A percentile compares a stretch with the other conserved stretches of the same genome.
Evolutionary conservation across 352 stramenopile species (phyloP).

Genomic region (Pythium grandisporangium): DNA sequence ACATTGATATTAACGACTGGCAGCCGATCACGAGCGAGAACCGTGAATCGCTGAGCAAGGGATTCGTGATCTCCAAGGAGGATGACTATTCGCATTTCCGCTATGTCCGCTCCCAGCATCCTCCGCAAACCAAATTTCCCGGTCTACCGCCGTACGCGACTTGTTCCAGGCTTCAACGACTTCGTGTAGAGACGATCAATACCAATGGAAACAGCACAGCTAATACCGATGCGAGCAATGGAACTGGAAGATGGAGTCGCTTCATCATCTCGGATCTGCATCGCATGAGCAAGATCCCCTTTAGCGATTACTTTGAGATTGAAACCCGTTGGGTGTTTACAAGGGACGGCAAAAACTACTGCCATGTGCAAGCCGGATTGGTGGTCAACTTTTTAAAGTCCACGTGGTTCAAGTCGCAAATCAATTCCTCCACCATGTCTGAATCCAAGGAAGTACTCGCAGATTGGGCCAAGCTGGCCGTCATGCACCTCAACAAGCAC

Average conservation of each 20-base stretch:
- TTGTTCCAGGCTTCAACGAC: slow-evolving; percentile 17
- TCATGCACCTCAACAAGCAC: slow-evolving; percentile 22
- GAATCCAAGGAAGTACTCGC: slow-evolving; percentile 67
- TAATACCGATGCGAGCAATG: slow-evolving; percentile 3
- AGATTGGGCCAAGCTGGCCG: slow-evolving; percentile 40
- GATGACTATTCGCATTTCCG: slow-evolving; percentile 18
- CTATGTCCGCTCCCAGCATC: slow-evolving; percentile 22
- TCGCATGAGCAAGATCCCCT: slow-evolving; percentile 70
- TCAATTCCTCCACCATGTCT: slow-evolving; percentile 63
- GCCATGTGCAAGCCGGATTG: slow-evolving; percentile 57
- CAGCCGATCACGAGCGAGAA: slow-evolving; percentile 20
- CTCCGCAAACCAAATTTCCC: slow-evolving; percentile 28
- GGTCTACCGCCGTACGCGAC: slow-evolving; percentile 21
- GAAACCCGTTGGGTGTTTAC: slow-evolving; percentile 75
- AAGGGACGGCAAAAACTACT: slow-evolving; percentile 63
- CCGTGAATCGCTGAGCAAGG: slow-evolving; percentile 3
- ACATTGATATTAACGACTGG: slow-evolving; percentile 56
- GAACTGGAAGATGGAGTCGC: slow-evolving; percentile 21
- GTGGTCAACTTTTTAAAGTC: slow-evolving; percentile 74
- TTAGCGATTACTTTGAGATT: slow-evolving; percentile 79
- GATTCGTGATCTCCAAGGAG: slow-evolving; percentile 21
- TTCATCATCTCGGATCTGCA: slow-evolving; percentile 56
- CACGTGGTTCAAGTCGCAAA: slow-evolving; percentile 82
- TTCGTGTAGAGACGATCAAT: slow-evolving; percentile 17
- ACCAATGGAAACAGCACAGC: no score